A percentile compares a stretch with the other conserved stretches of the same genome.
Evolutionary conservation across 257 asterid genomes (phyloP).

Genomic region (Jasminum sambac): DNA sequence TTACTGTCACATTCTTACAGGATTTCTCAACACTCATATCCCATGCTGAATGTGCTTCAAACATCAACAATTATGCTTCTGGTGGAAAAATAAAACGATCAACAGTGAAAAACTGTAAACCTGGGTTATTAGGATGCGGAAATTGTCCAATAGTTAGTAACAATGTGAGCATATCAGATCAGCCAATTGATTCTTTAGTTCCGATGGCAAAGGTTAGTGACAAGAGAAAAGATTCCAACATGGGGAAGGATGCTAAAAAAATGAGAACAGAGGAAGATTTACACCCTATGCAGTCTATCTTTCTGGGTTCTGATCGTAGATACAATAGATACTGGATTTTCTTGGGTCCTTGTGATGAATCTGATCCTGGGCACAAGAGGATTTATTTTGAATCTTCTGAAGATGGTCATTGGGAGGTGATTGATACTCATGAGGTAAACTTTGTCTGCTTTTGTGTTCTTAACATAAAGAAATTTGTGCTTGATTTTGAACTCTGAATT

Average conservation of each 20-base stretch:
- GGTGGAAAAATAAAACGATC: slow-evolving; percentile 93
- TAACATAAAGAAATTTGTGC: slow-evolving; percentile 3
- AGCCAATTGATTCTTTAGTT: slow-evolving; percentile 73
- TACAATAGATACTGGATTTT: slow-evolving; percentile 97
- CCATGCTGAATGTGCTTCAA: slow-evolving; percentile 37
- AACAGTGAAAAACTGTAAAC: slow-evolving; percentile 35
- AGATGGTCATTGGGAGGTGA: slow-evolving; percentile 97
- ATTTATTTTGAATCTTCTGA: slow-evolving; percentile 97
- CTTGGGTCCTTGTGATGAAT: slow-evolving; percentile 93
- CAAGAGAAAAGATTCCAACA: slow-evolving; percentile 41
- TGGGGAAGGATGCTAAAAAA: slow-evolving; percentile 38
- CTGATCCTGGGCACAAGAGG: slow-evolving; percentile 95
- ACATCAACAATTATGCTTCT: slow-evolving; percentile 44
- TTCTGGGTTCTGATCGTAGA: slow-evolving; percentile 96
- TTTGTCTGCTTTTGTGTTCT: slow-evolving; percentile 18
- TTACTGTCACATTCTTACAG: slow-evolving; percentile 36
- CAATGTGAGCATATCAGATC: slow-evolving; percentile 44
- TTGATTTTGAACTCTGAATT: slow-evolving; percentile 26
- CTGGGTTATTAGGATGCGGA: slow-evolving; percentile 39
- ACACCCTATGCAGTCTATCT: slow-evolving; percentile 97
- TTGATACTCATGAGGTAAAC: slow-evolving; percentile 81
- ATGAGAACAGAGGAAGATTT: slow-evolving; percentile 45
- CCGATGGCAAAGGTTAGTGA: slow-evolving; percentile 45
- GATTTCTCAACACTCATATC: slow-evolving; percentile 48
- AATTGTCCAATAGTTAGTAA: slow-evolving; percentile 23